Base-by-base conservation (phyloP, 805 yeast species). In the Saccharomyces eubayanus region DNA sequence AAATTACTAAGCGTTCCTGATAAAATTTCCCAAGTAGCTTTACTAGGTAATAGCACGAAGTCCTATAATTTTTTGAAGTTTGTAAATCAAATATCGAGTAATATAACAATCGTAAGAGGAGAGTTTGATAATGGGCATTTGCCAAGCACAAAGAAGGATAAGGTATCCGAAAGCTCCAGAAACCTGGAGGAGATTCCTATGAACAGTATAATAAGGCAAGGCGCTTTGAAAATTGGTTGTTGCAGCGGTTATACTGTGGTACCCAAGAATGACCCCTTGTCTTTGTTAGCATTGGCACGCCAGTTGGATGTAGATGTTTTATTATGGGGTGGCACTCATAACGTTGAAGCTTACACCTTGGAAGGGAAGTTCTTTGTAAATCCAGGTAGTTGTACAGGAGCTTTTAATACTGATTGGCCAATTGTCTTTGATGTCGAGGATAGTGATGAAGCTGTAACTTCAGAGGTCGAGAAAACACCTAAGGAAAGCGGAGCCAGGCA, bases 371-470 rank as follows among this genome's bases (percentile, higher is more conserved):
- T 91, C 68, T 94, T 94, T 64, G 79, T 94, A n/a, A 92, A 89
- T 67, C 98, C 99, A 0, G 99, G 99, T 0, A 86, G 96, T 65
- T 96, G 96, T 46, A 91, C 97, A 0, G 99, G 99, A 28, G 97
- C 97, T 0, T 82, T 79, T 59, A 78, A 79, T 46, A 78, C 87
- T 31, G 85, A 83, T 62, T 81, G 83, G 72, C 83, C 83, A 5
- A 59, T 69, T 28, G 63, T 61, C 1, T 67, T 67, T 31, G 70
- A 69, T 27, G 63, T 60, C 21, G 65, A 50, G 24, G 50, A 31
- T n/a, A 63, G 21, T 53, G 64, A 51, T 46, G 56, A 43, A 14
- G 21, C 31, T 46, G 40, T 16, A 29, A 50, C 27, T 0, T 53
- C 47, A 46, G 47, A 43, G 50, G 55, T 12, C 52, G 43, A 6